Conservation (phyloP, 139 green algal genomes). For the Haematococcus sp. region DNA sequence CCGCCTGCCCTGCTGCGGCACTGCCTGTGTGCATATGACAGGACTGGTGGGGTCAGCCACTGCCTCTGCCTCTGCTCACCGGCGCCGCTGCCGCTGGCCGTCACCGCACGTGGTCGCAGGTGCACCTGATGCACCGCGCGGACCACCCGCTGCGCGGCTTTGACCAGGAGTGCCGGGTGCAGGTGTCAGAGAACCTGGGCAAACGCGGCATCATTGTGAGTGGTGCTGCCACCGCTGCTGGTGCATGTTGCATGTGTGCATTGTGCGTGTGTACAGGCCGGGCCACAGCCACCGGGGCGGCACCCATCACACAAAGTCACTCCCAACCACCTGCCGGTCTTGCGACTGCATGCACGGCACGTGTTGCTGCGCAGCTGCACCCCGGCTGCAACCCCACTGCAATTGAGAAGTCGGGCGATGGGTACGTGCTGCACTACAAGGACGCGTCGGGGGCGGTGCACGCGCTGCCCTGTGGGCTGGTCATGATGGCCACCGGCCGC, state of each 20-base stretch:
- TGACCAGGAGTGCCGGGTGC: constrained; percentile 63
- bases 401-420: constrained; percentile 40
- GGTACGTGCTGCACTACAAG: constrained; percentile 32
- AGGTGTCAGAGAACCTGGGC: constrained; percentile 59
- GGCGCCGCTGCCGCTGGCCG: no score
- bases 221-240: background rate
- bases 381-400: constrained; percentile 24
- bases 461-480: constrained; percentile 32
- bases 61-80: no score
- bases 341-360: no score
- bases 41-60: no score
- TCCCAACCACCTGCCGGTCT: no score
- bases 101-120: no score
- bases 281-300: no score
- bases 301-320: no score
- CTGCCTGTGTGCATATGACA: no score
- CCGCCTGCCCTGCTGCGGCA: no score
- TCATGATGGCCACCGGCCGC: constrained; percentile 87
- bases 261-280: background rate
- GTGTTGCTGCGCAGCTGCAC: constrained; percentile 4
- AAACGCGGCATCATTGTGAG: constrained; percentile 43
- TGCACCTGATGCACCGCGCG: constrained; percentile 82
- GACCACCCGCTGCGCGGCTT: constrained; percentile 67
- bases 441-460: constrained; percentile 14
- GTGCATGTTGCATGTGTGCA: background rate